Conservation (phyloP, 768 basidiomycete species). For the Phaeotremella skinneri region DNA sequence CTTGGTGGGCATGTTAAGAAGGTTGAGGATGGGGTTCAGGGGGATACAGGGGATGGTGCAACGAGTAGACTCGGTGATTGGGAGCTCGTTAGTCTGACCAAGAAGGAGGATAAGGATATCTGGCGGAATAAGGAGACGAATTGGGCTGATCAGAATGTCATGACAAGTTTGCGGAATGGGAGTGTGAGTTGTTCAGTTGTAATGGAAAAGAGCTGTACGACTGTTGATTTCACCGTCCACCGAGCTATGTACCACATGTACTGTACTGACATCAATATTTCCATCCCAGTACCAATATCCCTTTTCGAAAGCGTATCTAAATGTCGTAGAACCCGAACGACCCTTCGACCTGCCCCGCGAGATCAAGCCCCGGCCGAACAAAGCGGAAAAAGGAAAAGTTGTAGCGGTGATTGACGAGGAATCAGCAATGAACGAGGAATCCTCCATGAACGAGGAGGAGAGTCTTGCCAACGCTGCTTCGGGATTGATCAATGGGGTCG, state of each 20-base stretch:
- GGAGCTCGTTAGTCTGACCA: constrained; percentile 53
- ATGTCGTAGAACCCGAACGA: constrained; percentile 37
- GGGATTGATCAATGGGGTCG: neutral
- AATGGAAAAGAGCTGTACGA: neutral
- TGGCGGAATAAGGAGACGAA: constrained; percentile 63
- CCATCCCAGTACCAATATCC: constrained; percentile 31
- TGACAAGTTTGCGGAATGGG: constrained; percentile 65
- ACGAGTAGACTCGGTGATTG: constrained; percentile 23
- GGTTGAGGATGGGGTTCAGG: constrained; percentile 60
- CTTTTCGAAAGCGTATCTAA: constrained; percentile 32
- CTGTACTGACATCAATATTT: neutral
- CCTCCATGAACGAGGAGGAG: neutral
- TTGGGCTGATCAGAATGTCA: constrained; percentile 60
- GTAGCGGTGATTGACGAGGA: constrained; percentile 14
- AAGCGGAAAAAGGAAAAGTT: neutral
- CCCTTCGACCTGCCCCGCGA: constrained; percentile 25
- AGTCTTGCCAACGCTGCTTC: too few relatives aligned
- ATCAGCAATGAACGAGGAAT: constrained; percentile 18
- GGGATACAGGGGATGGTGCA: constrained; percentile 32
- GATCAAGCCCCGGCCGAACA: constrained; percentile 6
- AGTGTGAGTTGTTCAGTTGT: constrained; percentile 58
- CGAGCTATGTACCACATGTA: neutral
- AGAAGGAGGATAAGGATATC: constrained; percentile 55
- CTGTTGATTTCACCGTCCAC: neutral
- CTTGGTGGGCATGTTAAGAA: constrained; percentile 69